These are phyloP conservation scores for Suhomyces coccinellae DNA, from an alignment of 1,139 yeast genomes.

Conservation along the genomic window DNA sequence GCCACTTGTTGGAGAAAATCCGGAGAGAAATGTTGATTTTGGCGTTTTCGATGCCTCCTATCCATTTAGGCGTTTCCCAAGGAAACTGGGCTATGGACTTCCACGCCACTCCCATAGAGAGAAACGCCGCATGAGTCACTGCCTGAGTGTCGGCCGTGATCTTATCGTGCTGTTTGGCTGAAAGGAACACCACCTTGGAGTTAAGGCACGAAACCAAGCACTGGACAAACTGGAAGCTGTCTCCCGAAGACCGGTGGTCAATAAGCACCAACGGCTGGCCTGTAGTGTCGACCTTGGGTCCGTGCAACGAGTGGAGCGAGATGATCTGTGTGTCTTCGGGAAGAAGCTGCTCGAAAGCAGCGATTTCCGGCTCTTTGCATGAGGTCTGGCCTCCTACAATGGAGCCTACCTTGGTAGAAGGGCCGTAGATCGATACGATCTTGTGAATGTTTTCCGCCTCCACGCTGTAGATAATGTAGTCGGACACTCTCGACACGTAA, in stretches of 20 bases:
- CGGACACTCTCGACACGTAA: constrained; percentile 74
- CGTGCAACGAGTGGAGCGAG: constrained; percentile 89
- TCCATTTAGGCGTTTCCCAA: constrained; percentile 86
- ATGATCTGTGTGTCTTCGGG: constrained; percentile 82
- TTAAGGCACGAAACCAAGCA: constrained; percentile 67
- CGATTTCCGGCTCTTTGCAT: constrained; percentile 87
- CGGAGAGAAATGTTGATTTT: constrained; percentile 89
- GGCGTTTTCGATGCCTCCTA: constrained; percentile 94
- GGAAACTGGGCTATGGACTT: constrained; percentile 80
- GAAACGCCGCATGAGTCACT: constrained; percentile 95
- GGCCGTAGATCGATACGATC: constrained; percentile 77
- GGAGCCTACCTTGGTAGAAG: constrained; percentile 82
- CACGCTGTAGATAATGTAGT: constrained; percentile 82
- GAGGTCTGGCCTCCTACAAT: constrained; percentile 98
- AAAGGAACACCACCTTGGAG: constrained; percentile 74
- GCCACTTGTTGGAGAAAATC: constrained; percentile 93
- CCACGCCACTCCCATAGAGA: constrained; percentile 98
- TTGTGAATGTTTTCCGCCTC: constrained; percentile 80
- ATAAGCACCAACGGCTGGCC: constrained; percentile 93
- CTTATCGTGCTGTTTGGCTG: constrained; percentile 85
- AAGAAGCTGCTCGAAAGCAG: constrained; percentile 73
- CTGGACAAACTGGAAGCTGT: constrained; percentile 60
- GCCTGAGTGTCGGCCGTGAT: constrained; percentile 99
- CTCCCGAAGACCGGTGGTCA: constrained; percentile 64
- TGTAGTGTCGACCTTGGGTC: constrained; percentile 83